Evolutionary conservation across 1,284 basidiomycete genomes (phyloP), one percentile per base, ranked within the genome.

Genomic region (Rhodotorula sp.): DNA sequence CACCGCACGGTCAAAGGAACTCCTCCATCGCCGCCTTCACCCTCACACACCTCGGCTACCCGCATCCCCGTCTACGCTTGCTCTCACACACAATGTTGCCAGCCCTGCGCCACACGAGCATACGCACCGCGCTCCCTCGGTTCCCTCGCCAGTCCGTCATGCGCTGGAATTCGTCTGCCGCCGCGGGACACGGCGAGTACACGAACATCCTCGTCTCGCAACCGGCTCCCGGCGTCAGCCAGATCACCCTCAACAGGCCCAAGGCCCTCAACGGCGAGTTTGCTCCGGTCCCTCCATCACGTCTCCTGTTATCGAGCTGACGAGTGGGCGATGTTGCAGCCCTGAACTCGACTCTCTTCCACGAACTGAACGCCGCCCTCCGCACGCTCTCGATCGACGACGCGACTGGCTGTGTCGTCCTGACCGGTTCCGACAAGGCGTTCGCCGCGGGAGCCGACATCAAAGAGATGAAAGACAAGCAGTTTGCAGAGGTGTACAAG

Each of bases 221-320:
- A 6, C 72, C 71, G 11, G 85, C 87, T 67, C 85, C 88, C 32
- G 86, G 86, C 61, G 93, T 99, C 62, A 85, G 87, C 15, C 89
- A 97, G 76, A 88, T 99, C 80, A 92, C 91, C 22, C 86, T 99
- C 78, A 97, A 99, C 84, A 86, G 95, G 66, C 95, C 96, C 60
- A 97, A 96, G 79, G 92, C 92, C 32, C 85, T 98, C 77, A 98
- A 99, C 80, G 70, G 70, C 70, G 6, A 39, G 72, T 49, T 22
- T 8, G 3, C 3, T 4, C 27, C 9, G 1, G 0, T 15, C 39
- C 9, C 27, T 55, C 8, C 17, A 3, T 9, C 32, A 8, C 3
- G 13, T 6, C 32, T 22, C 20, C 11, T 19, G 6, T 9, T 7
- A 10, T 0, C 36, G 19, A 9, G 46, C 30, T 49, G 24, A 63